phyloP scores from a whole-genome alignment of 306 rosid genomes.

The Glycine soja region DNA sequence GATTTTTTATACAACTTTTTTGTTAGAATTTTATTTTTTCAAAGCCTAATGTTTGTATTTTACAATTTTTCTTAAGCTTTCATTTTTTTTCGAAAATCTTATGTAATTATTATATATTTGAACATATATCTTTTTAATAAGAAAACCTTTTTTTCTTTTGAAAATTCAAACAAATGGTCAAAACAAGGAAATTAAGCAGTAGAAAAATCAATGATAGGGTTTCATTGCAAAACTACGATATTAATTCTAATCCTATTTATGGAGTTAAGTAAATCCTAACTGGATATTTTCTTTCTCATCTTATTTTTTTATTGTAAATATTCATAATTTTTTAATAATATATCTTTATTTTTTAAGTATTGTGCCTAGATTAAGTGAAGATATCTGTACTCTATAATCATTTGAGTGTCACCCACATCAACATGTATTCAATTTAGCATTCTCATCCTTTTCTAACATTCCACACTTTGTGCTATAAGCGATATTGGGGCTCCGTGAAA shows the following conservation, averaged over 20 bases:
- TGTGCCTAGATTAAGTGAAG: no score
- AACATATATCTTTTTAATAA: not conserved
- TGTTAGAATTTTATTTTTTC: not conserved
- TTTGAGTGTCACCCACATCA: no score
- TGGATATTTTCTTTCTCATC: constrained; percentile 8
- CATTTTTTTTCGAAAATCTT: not conserved
- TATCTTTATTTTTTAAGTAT: no score
- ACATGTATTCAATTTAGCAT: not conserved
- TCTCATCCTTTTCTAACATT: not conserved
- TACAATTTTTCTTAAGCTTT: not conserved
- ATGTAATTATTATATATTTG: not conserved
- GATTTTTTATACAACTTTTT: not conserved
- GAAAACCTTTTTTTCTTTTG: not conserved
- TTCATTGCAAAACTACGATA: not conserved
- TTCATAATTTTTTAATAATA: no score
- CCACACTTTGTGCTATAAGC: no score
- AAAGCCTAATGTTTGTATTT: not conserved
- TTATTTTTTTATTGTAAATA: not conserved
- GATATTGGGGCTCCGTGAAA: no score
- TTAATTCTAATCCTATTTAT: not conserved
- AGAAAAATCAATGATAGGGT: not conserved
- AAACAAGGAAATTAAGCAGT: not conserved
- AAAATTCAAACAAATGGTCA: not conserved
- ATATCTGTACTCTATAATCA: no score
- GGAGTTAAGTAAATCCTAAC: not conserved